phyloP scores from a whole-genome alignment of 495 filamentous ascomycete genomes.

The Talaromyces wortmannii region DNA sequence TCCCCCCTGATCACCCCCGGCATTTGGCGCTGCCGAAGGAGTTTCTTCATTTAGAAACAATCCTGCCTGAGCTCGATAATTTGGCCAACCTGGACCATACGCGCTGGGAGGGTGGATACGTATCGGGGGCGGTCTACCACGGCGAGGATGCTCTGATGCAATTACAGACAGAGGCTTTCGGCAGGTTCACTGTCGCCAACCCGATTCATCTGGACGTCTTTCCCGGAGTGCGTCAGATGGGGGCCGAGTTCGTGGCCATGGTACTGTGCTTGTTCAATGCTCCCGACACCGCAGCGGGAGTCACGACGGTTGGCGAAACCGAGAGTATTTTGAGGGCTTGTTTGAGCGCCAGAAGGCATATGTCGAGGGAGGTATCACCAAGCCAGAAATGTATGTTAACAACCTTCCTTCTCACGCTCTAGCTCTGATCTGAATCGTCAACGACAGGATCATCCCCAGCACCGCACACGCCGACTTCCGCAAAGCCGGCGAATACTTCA shows the following conservation, averaged over 20 bases:
- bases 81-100: constrained; percentile 85
- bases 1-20: no score
- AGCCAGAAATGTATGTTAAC: constrained; percentile 78
- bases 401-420: not conserved
- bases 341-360: constrained; percentile 82
- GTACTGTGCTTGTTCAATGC: constrained; percentile 85
- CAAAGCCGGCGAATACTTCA: constrained; percentile 91
- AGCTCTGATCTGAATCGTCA: not conserved
- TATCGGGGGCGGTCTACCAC: constrained; percentile 94
- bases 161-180: constrained; percentile 85
- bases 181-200: constrained; percentile 89
- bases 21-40: constrained; percentile 76
- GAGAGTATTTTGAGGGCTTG: constrained; percentile 95
- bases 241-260: constrained; percentile 97
- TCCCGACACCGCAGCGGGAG: constrained; percentile 72
- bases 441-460: constrained; percentile 74
- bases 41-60: no score
- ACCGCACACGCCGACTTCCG: constrained; percentile 93
- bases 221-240: constrained; percentile 97
- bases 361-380: constrained; percentile 78
- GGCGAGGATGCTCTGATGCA: constrained; percentile 76
- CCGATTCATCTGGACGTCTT: constrained; percentile 99
- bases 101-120: constrained; percentile 89
- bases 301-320: constrained; percentile 87
- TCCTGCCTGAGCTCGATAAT: constrained; percentile 67